Percentiles rank a stretch among this genome's conserved stretches.
These are phyloP conservation scores for Coffea eugenioides DNA, from an alignment of 257 asterid genomes.

Conservation along the genomic window DNA sequence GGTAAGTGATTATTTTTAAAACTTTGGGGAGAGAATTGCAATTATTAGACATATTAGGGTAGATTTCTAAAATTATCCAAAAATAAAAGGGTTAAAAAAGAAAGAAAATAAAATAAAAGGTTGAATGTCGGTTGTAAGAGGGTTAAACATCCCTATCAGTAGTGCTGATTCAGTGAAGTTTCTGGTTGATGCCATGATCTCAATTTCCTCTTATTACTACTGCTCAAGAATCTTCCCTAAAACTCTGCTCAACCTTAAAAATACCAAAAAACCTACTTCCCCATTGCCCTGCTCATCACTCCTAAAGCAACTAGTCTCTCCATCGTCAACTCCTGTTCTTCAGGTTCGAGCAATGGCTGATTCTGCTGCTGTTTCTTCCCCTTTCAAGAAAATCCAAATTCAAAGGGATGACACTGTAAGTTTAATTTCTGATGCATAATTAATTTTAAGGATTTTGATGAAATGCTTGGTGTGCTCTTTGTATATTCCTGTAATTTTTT, in stretches of 20 bases:
- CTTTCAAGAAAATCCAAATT: conserved; percentile 80
- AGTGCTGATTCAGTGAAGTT: too few species aligned
- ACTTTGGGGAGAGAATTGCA: too few species aligned
- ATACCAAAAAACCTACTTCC: conserved; percentile 13
- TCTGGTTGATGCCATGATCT: conserved; percentile 24
- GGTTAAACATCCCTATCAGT: too few species aligned
- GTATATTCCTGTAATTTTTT: not conserved
- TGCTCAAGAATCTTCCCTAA: conserved; percentile 35
- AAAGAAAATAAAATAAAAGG: too few species aligned
- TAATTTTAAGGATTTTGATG: not conserved
- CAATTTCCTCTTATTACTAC: conserved; percentile 7
- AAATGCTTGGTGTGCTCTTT: not conserved
- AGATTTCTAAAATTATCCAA: too few species aligned
- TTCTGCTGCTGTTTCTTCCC: conserved; percentile 48
- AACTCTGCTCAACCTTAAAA: conserved; percentile 19
- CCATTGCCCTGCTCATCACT: conserved; percentile 20
- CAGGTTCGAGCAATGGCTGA: conserved; percentile 77
- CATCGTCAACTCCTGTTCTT: conserved; percentile 14
- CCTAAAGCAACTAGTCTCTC: conserved; percentile 15
- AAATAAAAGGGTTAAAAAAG: too few species aligned
- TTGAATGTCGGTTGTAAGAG: too few species aligned
- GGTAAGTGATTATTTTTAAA: too few species aligned
- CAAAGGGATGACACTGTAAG: conserved; percentile 72
- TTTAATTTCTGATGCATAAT: not conserved
- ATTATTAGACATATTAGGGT: too few species aligned